Conservation (phyloP, 495 filamentous ascomycete genomes). For the Copromyces sp. region DNA sequence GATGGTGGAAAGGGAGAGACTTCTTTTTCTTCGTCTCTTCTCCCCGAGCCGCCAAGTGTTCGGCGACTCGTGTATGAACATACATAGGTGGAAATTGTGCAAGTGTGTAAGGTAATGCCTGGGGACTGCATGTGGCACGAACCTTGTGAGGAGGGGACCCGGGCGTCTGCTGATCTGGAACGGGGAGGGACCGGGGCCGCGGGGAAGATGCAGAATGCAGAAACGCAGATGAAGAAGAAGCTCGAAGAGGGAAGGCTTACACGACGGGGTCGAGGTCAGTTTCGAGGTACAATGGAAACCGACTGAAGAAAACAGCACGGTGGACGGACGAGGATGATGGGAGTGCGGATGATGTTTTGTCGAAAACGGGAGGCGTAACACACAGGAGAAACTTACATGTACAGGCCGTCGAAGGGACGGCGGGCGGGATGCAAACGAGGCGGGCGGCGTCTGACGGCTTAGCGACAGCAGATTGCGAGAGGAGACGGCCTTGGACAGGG, state of each 20-base stretch:
- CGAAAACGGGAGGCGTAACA: background rate
- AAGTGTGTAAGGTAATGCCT: background rate
- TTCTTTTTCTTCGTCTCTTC: background rate
- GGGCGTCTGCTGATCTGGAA: background rate
- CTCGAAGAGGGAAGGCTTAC: background rate
- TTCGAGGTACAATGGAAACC: background rate
- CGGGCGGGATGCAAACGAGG: background rate
- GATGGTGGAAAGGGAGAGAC: background rate
- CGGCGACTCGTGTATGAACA: background rate
- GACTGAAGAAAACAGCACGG: background rate
- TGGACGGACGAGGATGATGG: background rate
- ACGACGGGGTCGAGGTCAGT: background rate
- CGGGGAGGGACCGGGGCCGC: background rate
- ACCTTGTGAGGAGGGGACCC: background rate
- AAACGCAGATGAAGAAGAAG: background rate
- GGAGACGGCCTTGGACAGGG: constrained; percentile 7
- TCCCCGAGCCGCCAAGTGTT: background rate
- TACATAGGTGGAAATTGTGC: background rate
- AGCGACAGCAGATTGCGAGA: constrained; percentile 8
- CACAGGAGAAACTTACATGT: background rate
- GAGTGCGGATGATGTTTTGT: background rate
- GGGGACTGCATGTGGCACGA: background rate
- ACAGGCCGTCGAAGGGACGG: background rate
- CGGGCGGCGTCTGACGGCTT: constrained; percentile 3
- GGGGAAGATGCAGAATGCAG: background rate